A percentile compares a stretch with the other conserved stretches of the same genome.
Evolutionary conservation across 257 asterid species (phyloP).

Genomic region (Misopates orontium): DNA sequence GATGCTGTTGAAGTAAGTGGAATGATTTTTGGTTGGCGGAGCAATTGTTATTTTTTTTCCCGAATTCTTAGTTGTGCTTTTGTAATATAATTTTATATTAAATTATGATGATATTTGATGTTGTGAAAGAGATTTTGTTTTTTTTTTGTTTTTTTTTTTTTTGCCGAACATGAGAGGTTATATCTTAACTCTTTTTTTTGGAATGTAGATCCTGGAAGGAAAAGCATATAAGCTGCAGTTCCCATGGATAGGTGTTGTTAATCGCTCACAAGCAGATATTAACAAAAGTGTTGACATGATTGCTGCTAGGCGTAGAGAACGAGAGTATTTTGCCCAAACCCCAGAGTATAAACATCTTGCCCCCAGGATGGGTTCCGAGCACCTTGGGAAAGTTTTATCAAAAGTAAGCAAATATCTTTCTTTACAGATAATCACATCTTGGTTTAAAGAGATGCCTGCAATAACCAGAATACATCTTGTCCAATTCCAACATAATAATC

Average conservation of each 20-base stretch:
- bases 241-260: conserved; percentile 90
- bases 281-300: conserved; percentile 80
- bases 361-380: conserved; percentile 77
- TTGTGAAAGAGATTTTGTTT: background rate
- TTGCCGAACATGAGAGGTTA: conserved; percentile 13
- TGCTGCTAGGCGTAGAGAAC: conserved; percentile 78
- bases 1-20: conserved; percentile 79
- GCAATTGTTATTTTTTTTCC: background rate
- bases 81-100: background rate
- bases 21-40: background rate
- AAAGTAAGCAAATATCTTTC: conserved; percentile 41
- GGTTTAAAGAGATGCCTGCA: background rate
- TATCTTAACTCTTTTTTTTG: conserved; percentile 16
- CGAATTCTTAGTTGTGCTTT: background rate
- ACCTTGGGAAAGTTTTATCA: conserved; percentile 72
- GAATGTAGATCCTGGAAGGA: conserved; percentile 71
- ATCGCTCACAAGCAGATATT: conserved; percentile 83
- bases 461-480: background rate
- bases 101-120: background rate
- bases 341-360: conserved; percentile 67
- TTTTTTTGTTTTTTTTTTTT: conserved; percentile 2
- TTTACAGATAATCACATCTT: background rate
- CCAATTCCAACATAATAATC: conserved; percentile 7
- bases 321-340: conserved; percentile 63
- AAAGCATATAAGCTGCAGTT: conserved; percentile 70